Base-by-base conservation (phyloP, 2,329 filamentous ascomycete species). In the Cercospora canescens region DNA sequence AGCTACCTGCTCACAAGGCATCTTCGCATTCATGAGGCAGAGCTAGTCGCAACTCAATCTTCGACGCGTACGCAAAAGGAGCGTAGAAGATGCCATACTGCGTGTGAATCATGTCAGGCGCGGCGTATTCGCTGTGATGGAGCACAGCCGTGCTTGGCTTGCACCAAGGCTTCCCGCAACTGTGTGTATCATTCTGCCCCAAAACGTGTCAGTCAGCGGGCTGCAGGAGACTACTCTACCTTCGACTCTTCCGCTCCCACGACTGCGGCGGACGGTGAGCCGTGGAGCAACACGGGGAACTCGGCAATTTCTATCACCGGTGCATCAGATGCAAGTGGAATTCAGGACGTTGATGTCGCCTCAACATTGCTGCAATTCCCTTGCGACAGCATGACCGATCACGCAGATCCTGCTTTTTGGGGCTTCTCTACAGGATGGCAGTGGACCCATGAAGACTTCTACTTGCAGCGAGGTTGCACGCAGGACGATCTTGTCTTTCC, bases 121-220 rank as follows among this genome's bases (percentile, higher is more conserved):
- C 66, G 66, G 16, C 58, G 68, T 18, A 63, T 70, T 48, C 67
- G 67, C 60, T 70, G 68, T 37, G 64, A 70, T 54, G 68, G 68
- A 8, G 50, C 60, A 12, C 16, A 62, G 45, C 68, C 66, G 18
- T 70, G 68, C 32, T 58, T 56, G 14, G 32, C 63, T 14, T 70
- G 68, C 62, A 34, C 48, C 16, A 63, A 52, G 24, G 55, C 65
- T 21, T 24, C 52, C n/a, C 60, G 62, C 24, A 41, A 61, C 45
- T 70, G 68, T 60, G 64, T 58, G 24, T 70, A 68, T 63, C 62
- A 64, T 30, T 21, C 60, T 30, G 62, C 52, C 21, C 66, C 63
- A 6, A 66, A 66, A 24, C 57, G 68, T 7, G 64, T 70, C 24
- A 70, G 68, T 30, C 65, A 67, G 45, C 62, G 65, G 34, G 60